A percentile compares a stretch with the other conserved stretches of the same genome.
Evolutionary conservation across 352 stramenopile species (phyloP).

Genomic region (Globisporangium camurandrum): DNA sequence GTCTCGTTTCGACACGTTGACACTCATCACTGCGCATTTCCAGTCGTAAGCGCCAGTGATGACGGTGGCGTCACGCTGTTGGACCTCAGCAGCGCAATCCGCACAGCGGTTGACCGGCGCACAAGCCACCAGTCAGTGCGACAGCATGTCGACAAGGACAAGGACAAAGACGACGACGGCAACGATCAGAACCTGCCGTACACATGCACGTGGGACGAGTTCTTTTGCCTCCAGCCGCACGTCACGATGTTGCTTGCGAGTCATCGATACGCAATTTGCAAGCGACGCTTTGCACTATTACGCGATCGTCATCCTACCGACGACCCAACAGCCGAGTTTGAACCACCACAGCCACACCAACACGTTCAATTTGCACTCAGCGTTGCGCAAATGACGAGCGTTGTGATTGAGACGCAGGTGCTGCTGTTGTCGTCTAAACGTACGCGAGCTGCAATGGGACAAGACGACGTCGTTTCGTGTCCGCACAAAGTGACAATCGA

Average conservation of each 20-base stretch:
- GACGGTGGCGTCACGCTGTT: conserved; percentile 3
- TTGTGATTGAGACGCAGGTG: conserved; percentile 4
- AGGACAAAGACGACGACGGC: not conserved
- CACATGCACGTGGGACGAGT: conserved; percentile 9
- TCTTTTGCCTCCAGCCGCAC: conserved; percentile 19
- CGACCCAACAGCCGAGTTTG: too few relatives aligned
- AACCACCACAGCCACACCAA: not conserved
- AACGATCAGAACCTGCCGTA: not conserved
- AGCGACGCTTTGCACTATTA: too few relatives aligned
- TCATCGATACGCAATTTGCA: too few relatives aligned
- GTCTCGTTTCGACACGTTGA: conserved; percentile 20
- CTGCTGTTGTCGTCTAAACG: too few relatives aligned
- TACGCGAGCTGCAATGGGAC: too few relatives aligned
- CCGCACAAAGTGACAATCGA: too few relatives aligned
- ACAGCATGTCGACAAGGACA: not conserved
- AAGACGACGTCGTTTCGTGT: not conserved
- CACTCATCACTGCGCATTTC: conserved; percentile 24
- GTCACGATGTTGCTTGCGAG: conserved; percentile 19
- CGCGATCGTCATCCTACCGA: too few relatives aligned
- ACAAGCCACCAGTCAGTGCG: not conserved
- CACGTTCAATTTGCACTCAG: conserved; percentile 8
- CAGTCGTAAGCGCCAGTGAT: not conserved
- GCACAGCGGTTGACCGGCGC: not conserved
- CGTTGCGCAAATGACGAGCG: conserved; percentile 6
- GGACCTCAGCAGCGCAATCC: not conserved